Conservation (phyloP, 768 basidiomycete species). For the Leccinum boreale region DNA sequence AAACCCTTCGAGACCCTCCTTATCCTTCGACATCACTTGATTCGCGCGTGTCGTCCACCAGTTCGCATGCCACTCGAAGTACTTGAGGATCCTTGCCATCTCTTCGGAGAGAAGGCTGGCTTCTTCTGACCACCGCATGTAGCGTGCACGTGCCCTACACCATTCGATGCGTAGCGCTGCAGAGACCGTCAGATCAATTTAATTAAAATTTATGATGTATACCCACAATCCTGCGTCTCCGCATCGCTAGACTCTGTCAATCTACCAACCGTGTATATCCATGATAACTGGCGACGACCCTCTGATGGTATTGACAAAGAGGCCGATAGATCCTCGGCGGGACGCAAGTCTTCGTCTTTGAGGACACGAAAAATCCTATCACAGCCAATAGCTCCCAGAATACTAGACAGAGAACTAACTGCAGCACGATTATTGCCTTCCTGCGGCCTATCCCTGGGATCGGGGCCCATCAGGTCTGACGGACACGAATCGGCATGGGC, state of each 20-base stretch:
- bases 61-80: neutral
- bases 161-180: neutral
- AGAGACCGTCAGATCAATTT: neutral
- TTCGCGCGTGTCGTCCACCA: neutral
- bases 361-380: neutral
- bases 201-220: neutral
- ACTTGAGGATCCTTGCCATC: neutral
- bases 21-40: neutral
- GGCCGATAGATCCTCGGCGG: neutral
- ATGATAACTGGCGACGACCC: neutral
- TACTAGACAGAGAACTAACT: neutral
- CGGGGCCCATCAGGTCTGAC: too few species aligned
- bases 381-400: neutral
- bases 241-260: neutral
- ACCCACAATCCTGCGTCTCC: neutral
- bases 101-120: neutral
- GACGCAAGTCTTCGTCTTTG: neutral
- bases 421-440: neutral
- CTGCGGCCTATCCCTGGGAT: too few species aligned
- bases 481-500: too few species aligned
- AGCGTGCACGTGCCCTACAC: neutral
- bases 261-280: neutral
- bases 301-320: neutral
- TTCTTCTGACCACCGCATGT: neutral
- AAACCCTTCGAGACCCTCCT: too few species aligned